Evolutionary conservation across 768 basidiomycete genomes (phyloP), one percentile per base, ranked within the genome.

Genomic region (Clitopilus passeckerianus): DNA sequence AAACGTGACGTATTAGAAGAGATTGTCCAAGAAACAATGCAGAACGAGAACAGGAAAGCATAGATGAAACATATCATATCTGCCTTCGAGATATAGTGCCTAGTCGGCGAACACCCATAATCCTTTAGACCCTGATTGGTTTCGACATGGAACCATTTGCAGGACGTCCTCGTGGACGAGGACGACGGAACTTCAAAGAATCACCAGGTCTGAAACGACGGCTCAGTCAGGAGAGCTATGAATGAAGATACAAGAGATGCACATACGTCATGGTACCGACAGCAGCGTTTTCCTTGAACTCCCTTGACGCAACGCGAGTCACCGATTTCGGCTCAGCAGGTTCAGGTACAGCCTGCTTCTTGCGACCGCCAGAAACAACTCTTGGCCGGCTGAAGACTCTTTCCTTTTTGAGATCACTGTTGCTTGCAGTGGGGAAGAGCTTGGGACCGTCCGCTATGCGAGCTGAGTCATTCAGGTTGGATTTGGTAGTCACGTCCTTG

Each of bases 311-410:
- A 81, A 59, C 68, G 72, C 71, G 76, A 86, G 71, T 79, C 12
- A 81, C 0, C 72, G 76, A 63, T 79, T 83, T 34, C 84, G 81
- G 73, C 90, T 90, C 43, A 84, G 72, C 85, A 81, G 85, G 1
- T 88, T 89, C 0, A 84, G 74, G 0, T 82, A 81, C n/a, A 41
- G 37, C 0, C 74, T 76, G n/a, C 86, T 77, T 12, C 86, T 76
- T 0, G 82, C 75, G n/a, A 74, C 77, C 0, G 85, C 86, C 2
- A 73, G 78, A 52, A 85, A 82, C 23, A 82, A 76, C 15, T 9
- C 85, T 81, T 22, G 72, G 70, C 6, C 70, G 59, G 3, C 68
- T 74, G 56, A 72, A 70, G 1, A 68, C 70, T 52, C 72, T 74
- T 62, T 73, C 73, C 34, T 69, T 65, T 63, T 82, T 84, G 16